These are phyloP conservation scores for Amaranthus palmeri DNA, from an alignment of 148 eudicot genomes.

Conservation along the genomic window DNA sequence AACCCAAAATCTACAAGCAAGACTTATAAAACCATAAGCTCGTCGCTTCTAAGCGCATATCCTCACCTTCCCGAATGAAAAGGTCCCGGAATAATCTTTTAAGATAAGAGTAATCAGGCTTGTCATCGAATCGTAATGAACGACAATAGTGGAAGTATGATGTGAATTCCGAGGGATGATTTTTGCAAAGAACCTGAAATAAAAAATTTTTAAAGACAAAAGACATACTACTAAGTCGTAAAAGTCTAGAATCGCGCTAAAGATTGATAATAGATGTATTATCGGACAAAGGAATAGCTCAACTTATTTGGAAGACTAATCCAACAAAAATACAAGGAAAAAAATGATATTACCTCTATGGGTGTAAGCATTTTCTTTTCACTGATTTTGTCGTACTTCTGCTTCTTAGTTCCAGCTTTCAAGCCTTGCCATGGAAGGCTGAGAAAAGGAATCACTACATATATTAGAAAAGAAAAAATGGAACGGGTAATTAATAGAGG, in stretches of 20 bases:
- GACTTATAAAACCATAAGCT: background rate
- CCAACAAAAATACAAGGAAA: background rate
- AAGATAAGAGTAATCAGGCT: slow-evolving; percentile 94
- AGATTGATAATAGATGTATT: background rate
- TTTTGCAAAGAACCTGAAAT: slow-evolving; percentile 77
- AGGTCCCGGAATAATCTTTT: slow-evolving; percentile 94
- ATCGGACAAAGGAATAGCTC: background rate
- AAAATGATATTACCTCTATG: slow-evolving; percentile 53
- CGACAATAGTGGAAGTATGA: slow-evolving; percentile 98
- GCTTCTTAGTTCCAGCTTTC: slow-evolving; percentile 97
- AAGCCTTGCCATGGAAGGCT: slow-evolving; percentile 99
- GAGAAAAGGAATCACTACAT: slow-evolving; percentile 22
- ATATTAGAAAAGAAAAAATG: slow-evolving; percentile 10
- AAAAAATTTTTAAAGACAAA: slow-evolving; percentile 4
- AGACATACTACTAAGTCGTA: background rate
- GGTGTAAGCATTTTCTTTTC: slow-evolving; percentile 98
- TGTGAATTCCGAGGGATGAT: slow-evolving; percentile 82
- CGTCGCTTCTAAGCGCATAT: slow-evolving; percentile 1
- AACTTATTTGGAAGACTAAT: background rate
- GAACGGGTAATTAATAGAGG: background rate
- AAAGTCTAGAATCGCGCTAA: background rate
- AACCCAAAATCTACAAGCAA: no score
- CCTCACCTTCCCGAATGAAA: slow-evolving; percentile 86
- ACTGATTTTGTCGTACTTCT: slow-evolving; percentile 94
- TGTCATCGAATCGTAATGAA: slow-evolving; percentile 93